Percentiles rank a stretch among this genome's conserved stretches.
Conservation (phyloP, 2,329 filamentous ascomycete genomes). For the Capronia americana region DNA sequence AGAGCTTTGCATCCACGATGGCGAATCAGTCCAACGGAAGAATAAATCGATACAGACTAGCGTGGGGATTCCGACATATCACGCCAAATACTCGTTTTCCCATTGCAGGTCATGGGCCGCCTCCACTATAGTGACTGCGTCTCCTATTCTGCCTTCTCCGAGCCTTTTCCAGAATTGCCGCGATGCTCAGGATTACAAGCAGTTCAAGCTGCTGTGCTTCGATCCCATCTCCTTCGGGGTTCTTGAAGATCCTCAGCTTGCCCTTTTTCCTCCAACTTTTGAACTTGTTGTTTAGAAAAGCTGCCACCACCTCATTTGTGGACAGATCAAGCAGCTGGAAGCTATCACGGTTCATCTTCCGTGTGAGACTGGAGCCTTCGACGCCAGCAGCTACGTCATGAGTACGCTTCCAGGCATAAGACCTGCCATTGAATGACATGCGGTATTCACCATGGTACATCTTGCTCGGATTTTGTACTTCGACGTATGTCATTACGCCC, state of each 20-base stretch:
- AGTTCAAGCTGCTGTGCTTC: slow-evolving; percentile 12
- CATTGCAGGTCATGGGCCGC: neutral
- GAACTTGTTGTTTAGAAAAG: slow-evolving; percentile 43
- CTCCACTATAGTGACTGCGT: neutral
- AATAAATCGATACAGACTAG: neutral
- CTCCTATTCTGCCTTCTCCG: slow-evolving; percentile 15
- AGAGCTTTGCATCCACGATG: neutral
- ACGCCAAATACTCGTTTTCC: neutral
- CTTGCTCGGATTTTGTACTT: slow-evolving; percentile 15
- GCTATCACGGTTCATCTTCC: slow-evolving; percentile 32
- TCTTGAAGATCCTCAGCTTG: slow-evolving; percentile 37
- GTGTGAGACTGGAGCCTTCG: slow-evolving; percentile 7
- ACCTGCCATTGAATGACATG: slow-evolving; percentile 9
- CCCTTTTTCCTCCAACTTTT: slow-evolving; percentile 44
- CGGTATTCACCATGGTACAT: slow-evolving; percentile 19
- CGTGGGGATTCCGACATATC: neutral
- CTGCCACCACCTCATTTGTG: slow-evolving; percentile 42
- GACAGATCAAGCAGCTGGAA: slow-evolving; percentile 47
- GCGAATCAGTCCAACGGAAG: neutral
- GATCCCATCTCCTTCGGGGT: neutral
- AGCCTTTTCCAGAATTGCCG: slow-evolving; percentile 22
- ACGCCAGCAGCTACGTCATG: slow-evolving; percentile 14
- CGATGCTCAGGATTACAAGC: slow-evolving; percentile 18
- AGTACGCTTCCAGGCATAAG: slow-evolving; percentile 18
- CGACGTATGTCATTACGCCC: slow-evolving; percentile 5